phyloP scores from a whole-genome alignment of 1,284 basidiomycete species.

The Chalciporus sp. region DNA sequence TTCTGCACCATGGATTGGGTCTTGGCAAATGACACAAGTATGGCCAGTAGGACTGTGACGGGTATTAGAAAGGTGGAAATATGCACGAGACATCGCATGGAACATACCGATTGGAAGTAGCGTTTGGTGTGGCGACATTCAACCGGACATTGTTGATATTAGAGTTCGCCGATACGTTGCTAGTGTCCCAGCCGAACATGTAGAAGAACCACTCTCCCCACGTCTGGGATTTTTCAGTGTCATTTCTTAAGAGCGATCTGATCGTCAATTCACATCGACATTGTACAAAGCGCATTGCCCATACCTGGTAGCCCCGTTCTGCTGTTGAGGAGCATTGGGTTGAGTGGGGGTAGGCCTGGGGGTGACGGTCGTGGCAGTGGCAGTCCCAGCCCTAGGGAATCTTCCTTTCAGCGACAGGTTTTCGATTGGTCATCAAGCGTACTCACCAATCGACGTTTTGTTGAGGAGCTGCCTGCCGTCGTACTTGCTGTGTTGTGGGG shows the following conservation, averaged over 20 bases:
- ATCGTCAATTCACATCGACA: neutral
- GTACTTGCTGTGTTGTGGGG: neutral
- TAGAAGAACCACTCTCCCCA: conserved; percentile 30
- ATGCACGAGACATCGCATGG: neutral
- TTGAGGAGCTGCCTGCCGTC: neutral
- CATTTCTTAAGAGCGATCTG: neutral
- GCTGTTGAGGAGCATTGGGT: conserved; percentile 6
- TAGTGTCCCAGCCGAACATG: neutral
- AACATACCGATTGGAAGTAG: conserved; percentile 11
- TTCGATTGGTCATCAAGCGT: neutral
- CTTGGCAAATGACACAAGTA: conserved; percentile 42
- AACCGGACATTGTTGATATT: neutral
- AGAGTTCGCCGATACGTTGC: neutral
- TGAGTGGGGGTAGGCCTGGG: neutral
- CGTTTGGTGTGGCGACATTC: neutral
- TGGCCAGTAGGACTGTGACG: conserved; percentile 32
- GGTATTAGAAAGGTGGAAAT: conserved; percentile 1
- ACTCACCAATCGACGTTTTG: conserved; percentile 9
- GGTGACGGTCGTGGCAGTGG: too few species aligned
- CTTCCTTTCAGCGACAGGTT: neutral
- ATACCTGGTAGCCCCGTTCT: conserved; percentile 12
- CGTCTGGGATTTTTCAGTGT: neutral
- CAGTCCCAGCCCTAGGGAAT: conserved; percentile 1
- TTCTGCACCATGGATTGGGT: conserved; percentile 34
- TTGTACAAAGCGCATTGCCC: neutral